A percentile compares a stretch with the other conserved stretches of the same genome.
phyloP scores from a whole-genome alignment of 2,329 filamentous ascomycete genomes.

The Cyanodermella asteris region DNA sequence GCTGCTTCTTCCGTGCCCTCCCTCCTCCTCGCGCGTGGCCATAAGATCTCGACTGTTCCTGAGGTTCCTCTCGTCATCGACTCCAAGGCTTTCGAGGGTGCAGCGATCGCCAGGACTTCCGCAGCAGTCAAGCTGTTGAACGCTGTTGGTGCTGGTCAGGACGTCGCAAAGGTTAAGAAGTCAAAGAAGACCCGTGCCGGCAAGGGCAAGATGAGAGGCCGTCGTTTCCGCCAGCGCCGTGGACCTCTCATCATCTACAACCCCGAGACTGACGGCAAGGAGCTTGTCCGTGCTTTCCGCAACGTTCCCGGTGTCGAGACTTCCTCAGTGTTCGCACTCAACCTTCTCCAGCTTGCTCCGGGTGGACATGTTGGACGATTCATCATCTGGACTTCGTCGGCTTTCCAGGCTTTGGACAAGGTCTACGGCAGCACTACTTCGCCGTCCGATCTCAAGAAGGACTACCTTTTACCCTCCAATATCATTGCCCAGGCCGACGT shows the following conservation, averaged over 20 bases:
- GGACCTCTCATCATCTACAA: slow-evolving; percentile 96
- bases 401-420: slow-evolving; percentile 88
- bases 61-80: slow-evolving; percentile 96
- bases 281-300: slow-evolving; percentile 85
- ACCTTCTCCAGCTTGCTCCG: slow-evolving; percentile 97
- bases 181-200: slow-evolving; percentile 94
- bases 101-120: slow-evolving; percentile 68
- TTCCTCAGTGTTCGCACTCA: slow-evolving; percentile 75
- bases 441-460: slow-evolving; percentile 87
- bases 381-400: slow-evolving; percentile 94
- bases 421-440: slow-evolving; percentile 89
- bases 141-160: slow-evolving; percentile 70
- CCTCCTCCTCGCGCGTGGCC: slow-evolving; percentile 88
- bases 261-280: slow-evolving; percentile 84
- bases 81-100: slow-evolving; percentile 66
- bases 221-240: slow-evolving; percentile 91
- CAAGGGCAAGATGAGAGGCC: slow-evolving; percentile 96
- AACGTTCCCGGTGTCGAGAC: slow-evolving; percentile 98
- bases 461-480: slow-evolving; percentile 91
- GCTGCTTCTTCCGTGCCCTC: slow-evolving; percentile 89
- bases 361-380: slow-evolving; percentile 98
- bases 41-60: slow-evolving; percentile 77
- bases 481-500: slow-evolving; percentile 87
- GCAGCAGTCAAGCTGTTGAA: slow-evolving; percentile 71
- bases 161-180: slow-evolving; percentile 86